These are phyloP conservation scores for Phialophora tarda DNA, from an alignment of 2,329 filamentous ascomycete species.

Conservation along the genomic window DNA sequence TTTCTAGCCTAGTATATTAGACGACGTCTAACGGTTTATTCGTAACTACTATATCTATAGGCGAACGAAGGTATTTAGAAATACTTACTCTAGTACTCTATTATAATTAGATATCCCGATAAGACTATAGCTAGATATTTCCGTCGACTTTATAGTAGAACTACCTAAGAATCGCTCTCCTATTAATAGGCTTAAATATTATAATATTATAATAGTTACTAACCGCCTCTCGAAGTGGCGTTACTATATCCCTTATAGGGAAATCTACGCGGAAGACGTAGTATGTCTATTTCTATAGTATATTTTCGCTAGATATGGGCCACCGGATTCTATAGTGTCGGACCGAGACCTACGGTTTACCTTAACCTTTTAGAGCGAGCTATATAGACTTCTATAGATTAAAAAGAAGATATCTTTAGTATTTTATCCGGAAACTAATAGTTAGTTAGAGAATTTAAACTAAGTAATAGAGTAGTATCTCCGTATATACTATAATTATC, in stretches of 20 bases:
- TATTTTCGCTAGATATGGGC: background rate
- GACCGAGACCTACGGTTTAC: background rate
- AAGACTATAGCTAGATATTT: background rate
- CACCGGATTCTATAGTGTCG: background rate
- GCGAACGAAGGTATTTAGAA: background rate
- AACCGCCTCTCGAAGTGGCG: background rate
- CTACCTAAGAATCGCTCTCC: background rate
- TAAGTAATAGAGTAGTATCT: background rate
- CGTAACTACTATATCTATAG: slow-evolving; percentile 1
- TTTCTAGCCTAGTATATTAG: background rate
- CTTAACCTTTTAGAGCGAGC: background rate
- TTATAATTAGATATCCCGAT: background rate
- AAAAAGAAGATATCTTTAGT: background rate
- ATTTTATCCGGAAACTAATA: background rate
- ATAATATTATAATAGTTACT: slow-evolving; percentile 2
- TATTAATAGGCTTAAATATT: background rate
- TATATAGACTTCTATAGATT: background rate
- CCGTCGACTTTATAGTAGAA: background rate
- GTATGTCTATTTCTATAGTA: background rate
- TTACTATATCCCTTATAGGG: background rate
- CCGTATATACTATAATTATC: background rate
- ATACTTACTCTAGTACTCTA: background rate
- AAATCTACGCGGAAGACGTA: background rate
- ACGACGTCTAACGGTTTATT: background rate
- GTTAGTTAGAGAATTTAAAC: background rate